A percentile compares a stretch with the other conserved stretches of the same genome.
phyloP scores from a whole-genome alignment of 2,329 filamentous ascomycete species.

The Sporothrix brasiliensis region DNA sequence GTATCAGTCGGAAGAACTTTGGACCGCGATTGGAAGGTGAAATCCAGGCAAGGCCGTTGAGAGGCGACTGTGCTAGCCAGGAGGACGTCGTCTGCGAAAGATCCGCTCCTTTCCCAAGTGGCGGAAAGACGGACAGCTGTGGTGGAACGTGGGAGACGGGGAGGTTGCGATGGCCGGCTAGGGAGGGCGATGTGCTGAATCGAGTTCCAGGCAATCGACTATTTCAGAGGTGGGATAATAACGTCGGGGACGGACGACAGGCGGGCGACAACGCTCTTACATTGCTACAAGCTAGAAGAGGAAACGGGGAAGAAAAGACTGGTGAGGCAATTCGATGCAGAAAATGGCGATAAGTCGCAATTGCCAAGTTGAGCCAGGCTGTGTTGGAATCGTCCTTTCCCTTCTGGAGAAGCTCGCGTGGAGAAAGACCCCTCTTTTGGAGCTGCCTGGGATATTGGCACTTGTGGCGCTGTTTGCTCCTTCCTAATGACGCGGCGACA shows the following conservation, averaged over 20 bases:
- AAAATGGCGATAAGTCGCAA: constrained; percentile 6
- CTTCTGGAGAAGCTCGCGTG: constrained; percentile 20
- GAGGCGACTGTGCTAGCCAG: neutral
- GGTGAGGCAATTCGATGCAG: constrained; percentile 12
- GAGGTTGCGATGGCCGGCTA: neutral
- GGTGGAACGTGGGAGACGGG: neutral
- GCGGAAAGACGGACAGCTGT: neutral
- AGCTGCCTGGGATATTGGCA: neutral
- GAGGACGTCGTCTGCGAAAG: neutral
- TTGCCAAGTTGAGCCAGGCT: constrained; percentile 26
- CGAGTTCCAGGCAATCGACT: neutral
- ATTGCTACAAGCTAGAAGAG: neutral
- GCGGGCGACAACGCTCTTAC: neutral
- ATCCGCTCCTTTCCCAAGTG: neutral
- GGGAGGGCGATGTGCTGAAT: neutral
- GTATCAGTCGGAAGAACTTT: neutral
- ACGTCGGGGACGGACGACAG: neutral
- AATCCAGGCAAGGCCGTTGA: neutral
- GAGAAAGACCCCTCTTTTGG: constrained; percentile 23
- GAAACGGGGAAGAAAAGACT: neutral
- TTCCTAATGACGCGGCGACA: constrained; percentile 9
- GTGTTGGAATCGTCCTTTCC: constrained; percentile 11
- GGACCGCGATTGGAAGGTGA: neutral
- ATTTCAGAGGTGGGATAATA: neutral
- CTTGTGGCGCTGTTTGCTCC: neutral